These are phyloP conservation scores for Eragrostis curvula DNA, from an alignment of 176 grass and related monocot species.

Conservation along the genomic window DNA sequence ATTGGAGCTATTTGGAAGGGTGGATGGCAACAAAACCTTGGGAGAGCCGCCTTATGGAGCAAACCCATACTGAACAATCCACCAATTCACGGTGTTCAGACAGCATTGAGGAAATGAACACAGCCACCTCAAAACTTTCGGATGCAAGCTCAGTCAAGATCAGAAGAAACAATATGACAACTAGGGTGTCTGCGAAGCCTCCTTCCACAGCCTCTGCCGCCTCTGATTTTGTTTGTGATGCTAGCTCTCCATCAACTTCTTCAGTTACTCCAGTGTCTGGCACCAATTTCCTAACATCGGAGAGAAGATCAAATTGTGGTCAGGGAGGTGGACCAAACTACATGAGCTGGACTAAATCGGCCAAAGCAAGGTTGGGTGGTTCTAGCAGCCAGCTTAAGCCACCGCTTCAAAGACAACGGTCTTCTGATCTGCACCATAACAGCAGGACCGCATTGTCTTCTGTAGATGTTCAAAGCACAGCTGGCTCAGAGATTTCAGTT, in stretches of 20 bases:
- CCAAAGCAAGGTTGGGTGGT: conserved; percentile 64
- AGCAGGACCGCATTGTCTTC: conserved; percentile 57
- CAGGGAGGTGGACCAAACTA: conserved; percentile 53
- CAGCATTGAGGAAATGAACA: conserved; percentile 51
- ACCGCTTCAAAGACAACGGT: conserved; percentile 49
- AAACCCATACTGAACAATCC: conserved; percentile 51
- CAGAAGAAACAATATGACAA: conserved; percentile 74
- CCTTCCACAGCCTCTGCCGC: conserved; percentile 53
- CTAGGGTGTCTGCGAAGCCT: conserved; percentile 69
- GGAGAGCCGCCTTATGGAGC: conserved; percentile 73
- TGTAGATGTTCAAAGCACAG: conserved; percentile 57
- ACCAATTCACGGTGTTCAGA: conserved; percentile 49
- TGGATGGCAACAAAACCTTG: conserved; percentile 83
- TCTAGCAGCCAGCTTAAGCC: conserved; percentile 35
- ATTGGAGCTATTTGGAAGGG: conserved; percentile 64
- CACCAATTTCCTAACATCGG: conserved; percentile 37
- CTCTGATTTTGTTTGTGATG: conserved; percentile 61
- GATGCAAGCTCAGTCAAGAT: conserved; percentile 62
- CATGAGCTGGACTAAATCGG: conserved; percentile 81
- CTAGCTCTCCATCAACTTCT: conserved; percentile 71
- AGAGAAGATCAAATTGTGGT: conserved; percentile 50
- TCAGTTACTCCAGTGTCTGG: conserved; percentile 60
- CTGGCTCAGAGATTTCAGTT: conserved; percentile 51
- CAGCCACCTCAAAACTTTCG: conserved; percentile 51
- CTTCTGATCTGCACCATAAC: conserved; percentile 42